Conservation (phyloP, 1,284 basidiomycete species). For the Irpex rosettiformis region DNA sequence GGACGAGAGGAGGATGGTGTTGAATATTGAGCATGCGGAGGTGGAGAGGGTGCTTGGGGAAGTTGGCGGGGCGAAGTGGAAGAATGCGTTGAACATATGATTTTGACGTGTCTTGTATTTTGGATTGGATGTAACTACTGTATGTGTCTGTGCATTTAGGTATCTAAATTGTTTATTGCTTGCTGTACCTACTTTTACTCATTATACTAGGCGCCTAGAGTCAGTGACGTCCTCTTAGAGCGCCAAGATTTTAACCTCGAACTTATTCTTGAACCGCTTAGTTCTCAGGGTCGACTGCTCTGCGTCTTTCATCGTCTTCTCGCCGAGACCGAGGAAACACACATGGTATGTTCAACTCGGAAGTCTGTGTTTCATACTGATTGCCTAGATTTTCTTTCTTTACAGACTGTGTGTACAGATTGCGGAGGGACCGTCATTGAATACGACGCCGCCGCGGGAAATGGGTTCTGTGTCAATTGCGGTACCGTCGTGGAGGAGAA, state of each 20-base stretch:
- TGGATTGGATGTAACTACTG: neutral
- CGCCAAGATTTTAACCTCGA: no score
- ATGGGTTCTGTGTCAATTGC: constrained; percentile 81
- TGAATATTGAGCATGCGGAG: constrained; percentile 70
- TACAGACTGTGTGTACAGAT: constrained; percentile 54
- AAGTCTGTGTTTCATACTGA: neutral
- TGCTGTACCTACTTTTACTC: no score
- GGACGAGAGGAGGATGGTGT: constrained; percentile 56
- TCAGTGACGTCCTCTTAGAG: no score
- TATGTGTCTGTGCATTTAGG: no score
- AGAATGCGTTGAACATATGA: constrained; percentile 42
- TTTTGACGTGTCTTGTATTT: no score
- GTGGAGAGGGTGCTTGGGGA: constrained; percentile 74
- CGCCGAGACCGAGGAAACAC: no score
- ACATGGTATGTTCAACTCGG: no score
- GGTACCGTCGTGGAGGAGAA: constrained; percentile 93
- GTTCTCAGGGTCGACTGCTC: no score
- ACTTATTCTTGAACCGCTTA: no score
- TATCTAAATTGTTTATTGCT: no score
- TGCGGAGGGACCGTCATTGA: constrained; percentile 81
- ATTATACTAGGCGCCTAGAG: no score
- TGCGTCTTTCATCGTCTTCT: no score
- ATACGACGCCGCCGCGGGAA: constrained; percentile 77
- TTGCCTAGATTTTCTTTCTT: neutral
- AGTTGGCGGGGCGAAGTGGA: constrained; percentile 67